Percentiles rank a stretch among this genome's conserved stretches.
These are phyloP conservation scores for Peniophora sp. DNA, from an alignment of 1,284 basidiomycete genomes.

Conservation along the genomic window DNA sequence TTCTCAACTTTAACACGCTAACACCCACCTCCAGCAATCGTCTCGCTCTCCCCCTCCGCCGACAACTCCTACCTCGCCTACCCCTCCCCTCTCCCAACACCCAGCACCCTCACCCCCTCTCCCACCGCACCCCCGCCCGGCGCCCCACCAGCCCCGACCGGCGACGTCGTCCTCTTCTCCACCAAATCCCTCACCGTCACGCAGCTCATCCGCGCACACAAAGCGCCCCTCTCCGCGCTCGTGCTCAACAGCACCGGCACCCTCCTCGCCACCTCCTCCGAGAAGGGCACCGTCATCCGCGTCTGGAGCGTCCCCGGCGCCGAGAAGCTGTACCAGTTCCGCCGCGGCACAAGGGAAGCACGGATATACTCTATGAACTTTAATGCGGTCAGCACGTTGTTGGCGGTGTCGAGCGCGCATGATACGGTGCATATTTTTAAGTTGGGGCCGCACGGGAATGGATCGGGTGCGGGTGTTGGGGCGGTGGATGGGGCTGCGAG, in stretches of 20 bases:
- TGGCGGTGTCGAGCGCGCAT: constrained; percentile 88
- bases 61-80: constrained; percentile 95
- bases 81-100: constrained; percentile 87
- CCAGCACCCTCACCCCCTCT: constrained; percentile 49
- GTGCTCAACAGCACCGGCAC: constrained; percentile 85
- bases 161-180: constrained; percentile 91
- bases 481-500: constrained; percentile 29
- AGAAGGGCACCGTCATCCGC: constrained; percentile 96
- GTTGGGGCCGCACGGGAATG: constrained; percentile 36
- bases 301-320: constrained; percentile 90
- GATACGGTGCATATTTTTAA: constrained; percentile 98
- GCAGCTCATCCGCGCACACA: constrained; percentile 97
- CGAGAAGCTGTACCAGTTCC: constrained; percentile 92
- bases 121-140: constrained; percentile 34
- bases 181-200: constrained; percentile 86
- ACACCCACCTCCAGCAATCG: constrained; percentile 62
- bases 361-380: constrained; percentile 91
- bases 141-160: constrained; percentile 44
- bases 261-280: constrained; percentile 88
- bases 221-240: constrained; percentile 84
- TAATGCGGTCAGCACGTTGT: constrained; percentile 75
- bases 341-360: constrained; percentile 82
- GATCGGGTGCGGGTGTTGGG: constrained; percentile 2
- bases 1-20: background rate
- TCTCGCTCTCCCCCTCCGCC: constrained; percentile 91